These are phyloP conservation scores for Neurospora sp. DNA, from an alignment of 2,329 filamentous ascomycete species.

Conservation along the genomic window DNA sequence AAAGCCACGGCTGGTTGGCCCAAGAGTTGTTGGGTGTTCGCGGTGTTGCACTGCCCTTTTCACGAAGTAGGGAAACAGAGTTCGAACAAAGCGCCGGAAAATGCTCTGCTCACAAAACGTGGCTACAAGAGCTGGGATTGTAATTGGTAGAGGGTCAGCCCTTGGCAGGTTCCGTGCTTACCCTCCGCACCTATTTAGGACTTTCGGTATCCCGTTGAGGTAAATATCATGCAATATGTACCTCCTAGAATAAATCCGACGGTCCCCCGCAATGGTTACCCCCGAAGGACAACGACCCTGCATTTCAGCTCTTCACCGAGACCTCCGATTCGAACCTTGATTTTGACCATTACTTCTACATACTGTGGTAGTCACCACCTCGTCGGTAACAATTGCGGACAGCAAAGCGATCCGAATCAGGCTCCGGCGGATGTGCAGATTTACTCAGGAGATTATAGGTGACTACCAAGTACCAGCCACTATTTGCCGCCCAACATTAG, in stretches of 20 bases:
- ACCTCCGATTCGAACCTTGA: background rate
- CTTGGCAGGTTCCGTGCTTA: background rate
- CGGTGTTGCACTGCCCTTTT: background rate
- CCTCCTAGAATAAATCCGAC: background rate
- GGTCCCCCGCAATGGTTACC: background rate
- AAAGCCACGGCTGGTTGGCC: background rate
- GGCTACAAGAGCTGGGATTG: background rate
- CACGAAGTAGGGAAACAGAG: background rate
- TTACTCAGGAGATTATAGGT: background rate
- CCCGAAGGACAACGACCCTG: background rate
- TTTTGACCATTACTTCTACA: background rate
- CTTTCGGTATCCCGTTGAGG: background rate
- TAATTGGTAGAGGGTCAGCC: background rate
- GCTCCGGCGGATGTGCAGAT: background rate
- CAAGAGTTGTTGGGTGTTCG: background rate
- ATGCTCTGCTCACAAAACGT: background rate
- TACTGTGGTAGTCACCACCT: background rate
- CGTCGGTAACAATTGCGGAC: background rate
- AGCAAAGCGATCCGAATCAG: background rate
- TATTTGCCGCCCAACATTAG: background rate
- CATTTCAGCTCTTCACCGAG: background rate
- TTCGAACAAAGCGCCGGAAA: too few species aligned
- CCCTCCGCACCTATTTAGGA: background rate
- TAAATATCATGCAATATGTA: background rate
- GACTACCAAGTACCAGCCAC: background rate